Conservation (phyloP, 2,329 filamentous ascomycete genomes). For the Trichophyton verrucosum region DNA sequence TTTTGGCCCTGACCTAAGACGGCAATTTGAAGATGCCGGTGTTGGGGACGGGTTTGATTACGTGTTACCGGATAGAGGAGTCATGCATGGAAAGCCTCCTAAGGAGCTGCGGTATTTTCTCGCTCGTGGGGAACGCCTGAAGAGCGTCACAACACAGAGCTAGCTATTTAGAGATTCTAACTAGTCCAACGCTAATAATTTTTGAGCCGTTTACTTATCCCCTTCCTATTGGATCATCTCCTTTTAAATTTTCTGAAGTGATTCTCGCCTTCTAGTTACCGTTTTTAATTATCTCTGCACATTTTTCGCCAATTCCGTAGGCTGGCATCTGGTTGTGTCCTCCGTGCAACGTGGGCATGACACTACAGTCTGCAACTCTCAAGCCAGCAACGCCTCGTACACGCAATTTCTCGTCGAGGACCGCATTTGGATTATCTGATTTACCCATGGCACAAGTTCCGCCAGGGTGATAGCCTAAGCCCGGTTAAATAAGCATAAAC, state of each 20-base stretch:
- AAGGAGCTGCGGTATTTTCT: constrained; percentile 1
- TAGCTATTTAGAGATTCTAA: not conserved
- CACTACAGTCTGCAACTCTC: constrained; percentile 47
- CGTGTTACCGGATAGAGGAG: constrained; percentile 7
- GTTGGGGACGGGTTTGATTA: constrained; percentile 46
- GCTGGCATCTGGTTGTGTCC: constrained; percentile 38
- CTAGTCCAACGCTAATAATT: not conserved
- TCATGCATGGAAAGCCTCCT: not conserved
- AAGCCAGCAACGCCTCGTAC: constrained; percentile 43
- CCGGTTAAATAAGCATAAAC: constrained; percentile 34
- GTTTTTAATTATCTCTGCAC: constrained; percentile 40
- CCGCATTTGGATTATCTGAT: constrained; percentile 19
- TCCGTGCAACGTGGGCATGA: constrained; percentile 43
- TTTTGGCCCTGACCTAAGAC: constrained; percentile 49
- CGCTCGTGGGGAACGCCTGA: not conserved
- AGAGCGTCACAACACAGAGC: not conserved
- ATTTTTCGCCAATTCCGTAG: constrained; percentile 48
- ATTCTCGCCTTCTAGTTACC: not conserved
- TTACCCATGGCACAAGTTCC: constrained; percentile 30
- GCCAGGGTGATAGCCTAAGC: constrained; percentile 25
- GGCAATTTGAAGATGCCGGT: constrained; percentile 54
- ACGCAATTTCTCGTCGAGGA: constrained; percentile 25
- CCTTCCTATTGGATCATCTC: not conserved
- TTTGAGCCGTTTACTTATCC: not conserved
- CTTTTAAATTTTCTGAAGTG: not conserved